Evolutionary conservation across 169 alveolate genomes (phyloP).

Genomic region (Plasmodium sp.): DNA sequence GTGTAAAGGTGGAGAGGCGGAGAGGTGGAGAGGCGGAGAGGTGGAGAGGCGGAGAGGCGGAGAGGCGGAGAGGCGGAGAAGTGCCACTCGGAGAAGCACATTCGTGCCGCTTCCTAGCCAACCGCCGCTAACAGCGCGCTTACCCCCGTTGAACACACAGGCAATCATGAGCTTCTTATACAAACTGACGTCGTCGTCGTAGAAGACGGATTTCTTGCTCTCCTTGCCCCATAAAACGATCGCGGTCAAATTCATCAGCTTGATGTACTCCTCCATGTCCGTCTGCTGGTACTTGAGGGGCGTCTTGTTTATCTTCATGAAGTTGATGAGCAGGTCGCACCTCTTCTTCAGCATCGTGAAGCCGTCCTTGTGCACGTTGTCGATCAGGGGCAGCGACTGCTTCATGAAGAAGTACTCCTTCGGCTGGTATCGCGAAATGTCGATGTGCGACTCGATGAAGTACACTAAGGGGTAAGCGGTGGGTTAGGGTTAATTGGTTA

Average conservation of each 20-base stretch:
- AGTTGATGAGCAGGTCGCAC: background rate
- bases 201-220: slow-evolving; percentile 43
- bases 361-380: background rate
- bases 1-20: background rate
- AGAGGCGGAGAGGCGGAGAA: background rate
- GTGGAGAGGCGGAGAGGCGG: background rate
- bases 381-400: slow-evolving; percentile 19
- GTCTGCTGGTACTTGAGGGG: background rate
- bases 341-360: slow-evolving; percentile 4
- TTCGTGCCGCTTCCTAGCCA: background rate
- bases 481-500: background rate
- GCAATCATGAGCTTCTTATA: slow-evolving; percentile 42
- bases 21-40: background rate
- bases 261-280: slow-evolving; percentile 29
- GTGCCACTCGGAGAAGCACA: background rate
- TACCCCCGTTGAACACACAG: slow-evolving; percentile 68
- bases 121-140: background rate
- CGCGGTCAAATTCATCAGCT: slow-evolving; percentile 1
- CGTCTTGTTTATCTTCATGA: slow-evolving; percentile 19
- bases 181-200: slow-evolving; percentile 28
- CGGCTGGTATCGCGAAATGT: slow-evolving; percentile 35
- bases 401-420: slow-evolving; percentile 37
- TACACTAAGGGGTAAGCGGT: background rate
- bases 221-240: slow-evolving; percentile 57
- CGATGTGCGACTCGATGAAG: slow-evolving; percentile 48